A percentile compares a stretch with the other conserved stretches of the same genome.
phyloP scores from a whole-genome alignment of 2,329 filamentous ascomycete species.

The Ceratocystis smalleyi region DNA sequence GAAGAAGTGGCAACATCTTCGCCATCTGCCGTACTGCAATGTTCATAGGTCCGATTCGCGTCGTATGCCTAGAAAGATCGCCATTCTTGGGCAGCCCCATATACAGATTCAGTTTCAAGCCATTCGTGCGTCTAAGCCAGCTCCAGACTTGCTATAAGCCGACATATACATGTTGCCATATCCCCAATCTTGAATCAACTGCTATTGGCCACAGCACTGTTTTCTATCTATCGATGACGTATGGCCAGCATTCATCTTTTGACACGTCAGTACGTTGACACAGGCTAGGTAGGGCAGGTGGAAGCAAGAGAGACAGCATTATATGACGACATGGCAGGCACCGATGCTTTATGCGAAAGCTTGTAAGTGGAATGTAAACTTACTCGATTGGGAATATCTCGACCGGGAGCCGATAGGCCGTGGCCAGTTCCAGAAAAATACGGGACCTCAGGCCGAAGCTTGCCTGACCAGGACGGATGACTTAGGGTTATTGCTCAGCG shows the following conservation, averaged over 20 bases:
- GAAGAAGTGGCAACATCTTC: not conserved
- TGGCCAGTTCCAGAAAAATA: no score
- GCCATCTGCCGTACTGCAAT: not conserved
- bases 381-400: no score
- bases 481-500: no score
- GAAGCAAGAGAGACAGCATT: not conserved
- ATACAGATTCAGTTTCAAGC: no score
- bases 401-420: no score
- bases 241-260: not conserved
- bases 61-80: not conserved
- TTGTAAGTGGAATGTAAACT: no score
- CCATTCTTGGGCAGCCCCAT: not conserved
- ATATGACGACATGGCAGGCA: not conserved
- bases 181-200: not conserved
- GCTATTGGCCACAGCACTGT: not conserved
- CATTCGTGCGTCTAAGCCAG: not conserved
- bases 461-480: no score
- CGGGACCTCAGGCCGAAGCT: no score
- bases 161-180: not conserved
- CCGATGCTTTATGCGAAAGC: not conserved
- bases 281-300: not conserved
- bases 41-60: not conserved
- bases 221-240: not conserved
- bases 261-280: not conserved
- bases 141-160: not conserved